Base-by-base conservation (phyloP, 225 moss, liverwort and hornwort species). In the Climacium dendroides region DNA sequence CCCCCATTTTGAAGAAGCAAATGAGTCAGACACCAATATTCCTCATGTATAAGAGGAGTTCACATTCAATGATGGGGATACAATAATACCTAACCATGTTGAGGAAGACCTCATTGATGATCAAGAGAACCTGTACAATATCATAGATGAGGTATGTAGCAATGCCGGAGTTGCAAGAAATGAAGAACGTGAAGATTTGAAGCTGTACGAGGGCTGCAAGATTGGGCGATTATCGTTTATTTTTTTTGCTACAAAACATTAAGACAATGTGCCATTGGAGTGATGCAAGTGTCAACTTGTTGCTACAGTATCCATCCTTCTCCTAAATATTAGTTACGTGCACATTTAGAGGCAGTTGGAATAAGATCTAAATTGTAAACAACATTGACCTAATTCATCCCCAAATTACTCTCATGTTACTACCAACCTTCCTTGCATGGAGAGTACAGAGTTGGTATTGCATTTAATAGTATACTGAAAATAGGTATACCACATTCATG, bases 21-120 rank as follows among this genome's bases (percentile, higher is more conserved):
- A 9, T 35, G 2, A 35, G 1, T 34, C 2, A 7, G 5, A 2
- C 35, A 0, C 5, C 10, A 15, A 0, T 64, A 9, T 35, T 62
- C 15, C 2, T 62, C 62, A 64, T 64, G 9, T 34, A n/a, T n/a
- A n/a, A 9, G 18, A 64, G 19, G 8, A 64, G 10, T n/a, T n/a
- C n/a, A 18, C 19, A 3, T 9, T 7, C 1, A 7, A 30, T 12
- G 7, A 0, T 16, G 15, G 7, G 8, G 32, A 62, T 13, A 8
- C n/a, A n/a, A n/a, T 8, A 62, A 15, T 10, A n/a, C 11, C 6
- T 20, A 11, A 66, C 4, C 2, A 0, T 13, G 2, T 24, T 24
- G 6, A 66, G 6, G 20, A 66, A n/a, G 19, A 35, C 3, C n/a
- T 66, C 0, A 0, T n/a, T 4, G 11, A 66, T n/a, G n/a, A 66